Base-by-base conservation (phyloP, 2,329 filamentous ascomycete genomes). In the Trichoderma pleuroti region DNA sequence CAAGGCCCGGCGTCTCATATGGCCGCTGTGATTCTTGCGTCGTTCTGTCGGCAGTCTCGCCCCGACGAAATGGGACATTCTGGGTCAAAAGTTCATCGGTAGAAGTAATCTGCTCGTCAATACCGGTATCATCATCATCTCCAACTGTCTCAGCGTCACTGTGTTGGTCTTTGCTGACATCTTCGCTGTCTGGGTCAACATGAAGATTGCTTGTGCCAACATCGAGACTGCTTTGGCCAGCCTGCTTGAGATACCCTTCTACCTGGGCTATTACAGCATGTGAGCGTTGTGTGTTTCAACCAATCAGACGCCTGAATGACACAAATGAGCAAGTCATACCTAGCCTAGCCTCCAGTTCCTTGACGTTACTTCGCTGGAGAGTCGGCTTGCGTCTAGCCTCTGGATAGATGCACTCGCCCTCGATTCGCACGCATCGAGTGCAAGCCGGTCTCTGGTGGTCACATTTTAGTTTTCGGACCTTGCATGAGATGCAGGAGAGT, bases 331-430 rank as follows among this genome's bases (percentile, higher is more conserved):
- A 39, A 26, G 46, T 21, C 28, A 42, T 88, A 96, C 93, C 92
- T 78, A 98, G 83, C 76, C 95, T 88, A 73, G 93, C 93, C 81
- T 98, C 95, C 71, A 98, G 84, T 78, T 96, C 91, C 83, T 92
- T 95, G 72, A 97, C 94, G 80, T 97, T 97, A 74, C 92, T 90
- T 76, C 94, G 86, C 83, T 97, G 97, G 21, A 93, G 91, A 5
- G 93, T 92, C 70, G 93, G 93, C 83, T 97, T 97, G 82, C 93
- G 91, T 77, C 94, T 87, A 69, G 94, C 92, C 81, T 97, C 93
- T 72, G 96, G 94, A 79, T 97, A 98, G 69, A 92, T 86, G 81
- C 95, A 98, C 67, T 93, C 90, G 78, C 91, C 89, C 64, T 89
- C 87, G 59, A 94, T 81, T 74, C 92, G 88, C 66, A 87, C 84